These are phyloP conservation scores for Solanum ossicruentum DNA, from an alignment of 257 asterid genomes.

Conservation along the genomic window DNA sequence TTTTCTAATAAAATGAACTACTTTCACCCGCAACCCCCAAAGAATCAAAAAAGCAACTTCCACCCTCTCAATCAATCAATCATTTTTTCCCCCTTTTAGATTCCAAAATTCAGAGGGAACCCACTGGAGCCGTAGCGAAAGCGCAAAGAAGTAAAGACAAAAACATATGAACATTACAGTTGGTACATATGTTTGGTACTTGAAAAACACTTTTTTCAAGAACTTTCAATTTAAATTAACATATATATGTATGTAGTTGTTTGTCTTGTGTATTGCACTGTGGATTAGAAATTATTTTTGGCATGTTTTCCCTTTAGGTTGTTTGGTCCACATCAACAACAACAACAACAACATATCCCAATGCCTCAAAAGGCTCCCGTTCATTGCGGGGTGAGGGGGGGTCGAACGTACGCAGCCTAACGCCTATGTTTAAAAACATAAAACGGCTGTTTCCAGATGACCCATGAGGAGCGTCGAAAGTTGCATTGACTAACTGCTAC, in stretches of 20 bases:
- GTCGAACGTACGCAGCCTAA: too few species aligned
- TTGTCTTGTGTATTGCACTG: neutral
- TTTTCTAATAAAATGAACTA: neutral
- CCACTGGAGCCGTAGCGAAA: too few species aligned
- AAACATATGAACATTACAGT: neutral
- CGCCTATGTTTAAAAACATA: too few species aligned
- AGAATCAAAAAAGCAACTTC: neutral
- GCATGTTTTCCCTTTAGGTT: neutral
- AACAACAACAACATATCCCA: too few species aligned
- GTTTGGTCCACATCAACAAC: neutral
- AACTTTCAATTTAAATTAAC: neutral
- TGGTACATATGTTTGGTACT: neutral
- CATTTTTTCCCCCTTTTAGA: neutral
- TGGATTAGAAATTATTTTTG: neutral
- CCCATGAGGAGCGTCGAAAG: too few species aligned
- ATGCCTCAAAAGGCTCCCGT: too few species aligned
- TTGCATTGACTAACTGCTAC: too few species aligned
- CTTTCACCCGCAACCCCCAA: neutral
- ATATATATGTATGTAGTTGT: neutral
- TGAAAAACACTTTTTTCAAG: neutral
- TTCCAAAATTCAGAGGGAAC: neutral
- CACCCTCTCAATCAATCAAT: neutral
- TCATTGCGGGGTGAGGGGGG: too few species aligned
- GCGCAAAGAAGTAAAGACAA: constrained; percentile 17
- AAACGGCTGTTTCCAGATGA: too few species aligned